These are phyloP conservation scores for Arachis stenosperma DNA, from an alignment of 306 rosid species.

Conservation along the genomic window DNA sequence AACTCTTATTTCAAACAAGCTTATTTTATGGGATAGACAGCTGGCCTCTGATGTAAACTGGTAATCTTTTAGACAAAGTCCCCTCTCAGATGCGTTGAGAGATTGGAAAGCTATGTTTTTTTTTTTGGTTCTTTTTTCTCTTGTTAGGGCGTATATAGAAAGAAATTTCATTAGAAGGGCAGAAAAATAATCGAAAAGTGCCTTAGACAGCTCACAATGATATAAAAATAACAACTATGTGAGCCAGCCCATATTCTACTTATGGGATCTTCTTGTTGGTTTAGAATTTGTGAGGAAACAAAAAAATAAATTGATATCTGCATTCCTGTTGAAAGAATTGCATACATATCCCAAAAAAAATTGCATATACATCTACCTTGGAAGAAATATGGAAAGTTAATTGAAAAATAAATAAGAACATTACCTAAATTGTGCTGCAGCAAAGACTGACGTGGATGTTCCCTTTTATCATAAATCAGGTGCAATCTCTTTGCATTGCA, in stretches of 20 bases:
- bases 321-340: slow-evolving; percentile 23
- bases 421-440: slow-evolving; percentile 96
- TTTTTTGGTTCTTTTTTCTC: too few relatives aligned
- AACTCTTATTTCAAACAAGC: too few relatives aligned
- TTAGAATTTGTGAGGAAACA: neutral
- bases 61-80: too few relatives aligned
- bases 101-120: too few relatives aligned
- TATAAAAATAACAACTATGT: neutral
- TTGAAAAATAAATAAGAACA: neutral
- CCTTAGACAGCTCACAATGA: neutral
- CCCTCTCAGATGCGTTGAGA: too few relatives aligned
- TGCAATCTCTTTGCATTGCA: slow-evolving; percentile 87
- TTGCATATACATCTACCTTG: slow-evolving; percentile 20
- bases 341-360: slow-evolving; percentile 4
- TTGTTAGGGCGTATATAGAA: too few relatives aligned
- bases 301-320: slow-evolving; percentile 8
- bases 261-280: neutral
- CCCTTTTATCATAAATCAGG: slow-evolving; percentile 91
- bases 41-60: too few relatives aligned
- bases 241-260: neutral
- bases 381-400: slow-evolving; percentile 13
- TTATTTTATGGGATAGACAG: too few relatives aligned
- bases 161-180: neutral
- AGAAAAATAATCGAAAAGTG: neutral
- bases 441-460: slow-evolving; percentile 89